A percentile compares a stretch with the other conserved stretches of the same genome.
phyloP scores from a whole-genome alignment of 2,329 filamentous ascomycete species.

The Sarocladiaceae sp. region DNA sequence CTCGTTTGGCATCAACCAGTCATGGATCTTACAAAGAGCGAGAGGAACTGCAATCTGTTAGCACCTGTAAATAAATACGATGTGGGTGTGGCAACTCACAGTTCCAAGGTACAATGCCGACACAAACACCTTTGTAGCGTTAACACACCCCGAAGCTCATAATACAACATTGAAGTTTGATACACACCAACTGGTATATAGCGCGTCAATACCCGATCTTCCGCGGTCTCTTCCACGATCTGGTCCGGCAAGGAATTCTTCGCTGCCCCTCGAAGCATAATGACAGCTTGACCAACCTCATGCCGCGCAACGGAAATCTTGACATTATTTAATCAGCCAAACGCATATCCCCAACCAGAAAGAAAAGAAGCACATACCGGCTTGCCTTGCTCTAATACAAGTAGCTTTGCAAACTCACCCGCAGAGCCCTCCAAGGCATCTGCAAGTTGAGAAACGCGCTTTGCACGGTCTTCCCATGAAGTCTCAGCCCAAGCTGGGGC shows the following conservation, averaged over 20 bases:
- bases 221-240: background rate
- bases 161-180: no score
- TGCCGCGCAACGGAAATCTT: background rate
- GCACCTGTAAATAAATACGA: background rate
- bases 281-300: slow-evolving; percentile 1
- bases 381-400: slow-evolving; percentile 11
- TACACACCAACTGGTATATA: background rate
- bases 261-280: background rate
- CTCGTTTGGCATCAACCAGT: background rate
- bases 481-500: slow-evolving; percentile 7
- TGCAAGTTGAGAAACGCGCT: slow-evolving; percentile 1
- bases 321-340: background rate
- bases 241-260: background rate
- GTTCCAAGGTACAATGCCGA: slow-evolving; percentile 6
- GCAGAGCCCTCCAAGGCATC: slow-evolving; percentile 8
- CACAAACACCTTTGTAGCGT: background rate
- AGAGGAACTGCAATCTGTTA: background rate
- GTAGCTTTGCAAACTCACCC: slow-evolving; percentile 2
- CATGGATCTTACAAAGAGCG: background rate
- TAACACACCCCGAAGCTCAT: background rate
- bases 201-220: background rate
- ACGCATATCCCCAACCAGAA: background rate
- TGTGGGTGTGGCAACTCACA: slow-evolving; percentile 1
- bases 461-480: slow-evolving; percentile 5
- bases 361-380: background rate